phyloP scores from a whole-genome alignment of 2,329 filamentous ascomycete species.

The Beauveria medogensis region DNA sequence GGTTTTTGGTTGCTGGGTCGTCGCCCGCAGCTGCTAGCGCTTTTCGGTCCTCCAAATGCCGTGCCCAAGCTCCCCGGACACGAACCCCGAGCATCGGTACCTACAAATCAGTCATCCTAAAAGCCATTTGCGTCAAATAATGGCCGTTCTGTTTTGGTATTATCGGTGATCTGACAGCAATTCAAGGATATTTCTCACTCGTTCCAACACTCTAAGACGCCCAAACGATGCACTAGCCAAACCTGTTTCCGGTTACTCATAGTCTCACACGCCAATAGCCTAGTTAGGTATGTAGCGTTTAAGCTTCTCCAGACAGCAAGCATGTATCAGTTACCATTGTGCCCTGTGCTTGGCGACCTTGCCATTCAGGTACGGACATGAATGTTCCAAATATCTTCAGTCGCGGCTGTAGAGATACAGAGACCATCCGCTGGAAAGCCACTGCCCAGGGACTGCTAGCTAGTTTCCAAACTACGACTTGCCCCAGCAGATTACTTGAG shows the following conservation, averaged over 20 bases:
- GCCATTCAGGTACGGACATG: too few species aligned
- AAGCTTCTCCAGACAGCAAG: neutral
- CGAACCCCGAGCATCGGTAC: neutral
- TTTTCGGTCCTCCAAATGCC: conserved; percentile 6
- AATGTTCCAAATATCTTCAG: neutral
- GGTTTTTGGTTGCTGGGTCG: neutral
- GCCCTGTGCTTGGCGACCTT: neutral
- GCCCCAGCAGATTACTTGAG: neutral
- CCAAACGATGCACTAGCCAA: neutral
- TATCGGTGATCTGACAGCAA: neutral
- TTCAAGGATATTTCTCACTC: neutral
- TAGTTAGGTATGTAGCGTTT: neutral
- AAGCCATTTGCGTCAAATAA: neutral
- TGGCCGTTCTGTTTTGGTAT: neutral
- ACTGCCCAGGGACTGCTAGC: neutral
- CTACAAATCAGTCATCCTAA: neutral
- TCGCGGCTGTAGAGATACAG: neutral
- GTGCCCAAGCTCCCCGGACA: conserved; percentile 1
- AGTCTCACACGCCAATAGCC: conserved; percentile 3
- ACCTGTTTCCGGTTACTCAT: neutral
- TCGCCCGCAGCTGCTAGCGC: neutral
- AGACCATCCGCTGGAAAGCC: neutral
- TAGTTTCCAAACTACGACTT: neutral
- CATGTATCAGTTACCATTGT: neutral
- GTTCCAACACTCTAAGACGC: neutral